These are phyloP conservation scores for Phlyctochytrium planicorne DNA, from an alignment of 192 early-diverging fungal genomes.

Conservation along the genomic window DNA sequence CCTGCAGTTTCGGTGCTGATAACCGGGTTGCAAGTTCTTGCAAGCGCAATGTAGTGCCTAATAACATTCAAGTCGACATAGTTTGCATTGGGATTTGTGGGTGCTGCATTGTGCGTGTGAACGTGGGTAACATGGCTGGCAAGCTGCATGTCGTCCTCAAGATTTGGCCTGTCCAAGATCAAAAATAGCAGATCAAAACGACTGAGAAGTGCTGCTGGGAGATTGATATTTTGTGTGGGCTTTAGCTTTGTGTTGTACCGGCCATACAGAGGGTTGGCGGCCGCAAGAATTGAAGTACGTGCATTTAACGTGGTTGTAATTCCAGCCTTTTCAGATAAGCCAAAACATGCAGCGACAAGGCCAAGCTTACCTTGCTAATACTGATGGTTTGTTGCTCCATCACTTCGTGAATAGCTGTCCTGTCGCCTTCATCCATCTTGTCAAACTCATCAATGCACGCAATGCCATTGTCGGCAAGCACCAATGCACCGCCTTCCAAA, in stretches of 20 bases:
- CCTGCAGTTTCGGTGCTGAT: slow-evolving; percentile 76
- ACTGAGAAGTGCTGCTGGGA: slow-evolving; percentile 89
- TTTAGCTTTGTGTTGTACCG: slow-evolving; percentile 81
- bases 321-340: slow-evolving; percentile 67
- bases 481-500: slow-evolving; percentile 95
- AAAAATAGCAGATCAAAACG: slow-evolving; percentile 93
- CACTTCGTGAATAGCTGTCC: slow-evolving; percentile 98
- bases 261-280: slow-evolving; percentile 95
- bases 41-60: slow-evolving; percentile 85
- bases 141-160: slow-evolving; percentile 74
- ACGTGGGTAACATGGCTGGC: slow-evolving; percentile 92
- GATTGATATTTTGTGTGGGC: slow-evolving; percentile 94
- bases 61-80: slow-evolving; percentile 75
- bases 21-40: slow-evolving; percentile 68
- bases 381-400: slow-evolving; percentile 99
- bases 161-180: slow-evolving; percentile 81
- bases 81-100: slow-evolving; percentile 66
- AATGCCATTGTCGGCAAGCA: slow-evolving; percentile 96
- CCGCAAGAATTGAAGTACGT: slow-evolving; percentile 90
- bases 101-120: slow-evolving; percentile 81
- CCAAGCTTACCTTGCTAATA: slow-evolving; percentile 94
- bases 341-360: slow-evolving; percentile 6
- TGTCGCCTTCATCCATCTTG: slow-evolving; percentile 97
- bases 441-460: slow-evolving; percentile 99
- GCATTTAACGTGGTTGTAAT: slow-evolving; percentile 98